Base-by-base conservation (phyloP, 352 stramenopile genomes). In the Elongisporangium undulatum region DNA sequence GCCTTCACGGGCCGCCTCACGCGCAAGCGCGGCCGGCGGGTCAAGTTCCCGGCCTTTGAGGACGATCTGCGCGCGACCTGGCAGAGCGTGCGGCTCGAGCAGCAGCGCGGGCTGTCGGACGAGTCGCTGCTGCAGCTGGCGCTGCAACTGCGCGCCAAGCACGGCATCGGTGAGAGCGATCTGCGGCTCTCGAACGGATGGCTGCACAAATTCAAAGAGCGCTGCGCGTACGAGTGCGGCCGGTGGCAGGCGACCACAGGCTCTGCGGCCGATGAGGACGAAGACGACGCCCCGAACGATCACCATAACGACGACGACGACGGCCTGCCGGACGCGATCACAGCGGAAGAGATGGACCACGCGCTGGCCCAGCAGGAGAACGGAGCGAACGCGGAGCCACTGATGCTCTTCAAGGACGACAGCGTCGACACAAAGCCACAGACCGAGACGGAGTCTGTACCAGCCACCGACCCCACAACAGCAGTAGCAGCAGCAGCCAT, bases 171-270 rank as follows among this genome's bases (percentile, higher is more conserved):
- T 9, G 59, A 72, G 23, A 55, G 64, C 51, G 63, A 72, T 45
- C 70, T 81, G 24, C 75, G 76, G 64, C 62, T 81, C 19, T 78
- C 69, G 56, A 81, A 81, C 48, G 72, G 72, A 19, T 81, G 72
- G 72, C 45, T 81, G 50, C 56, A 81, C 49, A 72, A 67, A 17
- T 81, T 81, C 53, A 81, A 81, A 53, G 72, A 72, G 56, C 64
- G 72, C 10, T 70, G 78, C 51, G 39, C 61, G 12, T 41, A 15
- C 29, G 29, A 41, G 29, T 41, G 29, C 29, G 29, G 29, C 29
- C 29, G 29, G 29, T 41, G 29, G 29, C 29, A 41, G 29, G 29
- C 29, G 29, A 41, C 29, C 29, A 41, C 29, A 9, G 29, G 29
- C 29, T 41, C 29, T 13, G 29, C 29, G 29, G 29, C 29, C 5